phyloP scores from a whole-genome alignment of 805 yeast species.

The Cyberlindnera nakhonratchasimensis region DNA sequence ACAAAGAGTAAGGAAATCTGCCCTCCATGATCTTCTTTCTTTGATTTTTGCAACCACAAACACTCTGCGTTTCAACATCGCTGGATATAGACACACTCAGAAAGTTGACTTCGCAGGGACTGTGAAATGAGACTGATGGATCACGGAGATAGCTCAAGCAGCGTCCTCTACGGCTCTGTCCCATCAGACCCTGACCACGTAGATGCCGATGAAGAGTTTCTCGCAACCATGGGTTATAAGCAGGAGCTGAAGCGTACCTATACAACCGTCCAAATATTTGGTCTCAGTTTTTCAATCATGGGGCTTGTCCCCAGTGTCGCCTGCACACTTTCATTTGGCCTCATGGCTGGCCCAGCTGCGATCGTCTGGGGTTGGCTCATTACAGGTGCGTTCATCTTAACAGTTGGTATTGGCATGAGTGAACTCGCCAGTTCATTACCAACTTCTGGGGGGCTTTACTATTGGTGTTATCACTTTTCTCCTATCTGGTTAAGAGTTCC shows the following conservation, averaged over 20 bases:
- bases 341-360: slow-evolving; percentile 53
- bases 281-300: slow-evolving; percentile 66
- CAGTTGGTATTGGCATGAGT: slow-evolving; percentile 54
- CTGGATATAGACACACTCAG: no score
- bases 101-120: no score
- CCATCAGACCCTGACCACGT: slow-evolving; percentile 3
- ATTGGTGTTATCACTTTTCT: slow-evolving; percentile 60
- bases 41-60: no score
- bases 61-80: no score
- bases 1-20: no score
- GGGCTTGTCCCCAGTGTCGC: slow-evolving; percentile 60
- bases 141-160: slow-evolving; percentile 3
- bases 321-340: slow-evolving; percentile 44
- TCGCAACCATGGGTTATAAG: slow-evolving; percentile 52
- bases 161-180: not conserved
- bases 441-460: slow-evolving; percentile 67
- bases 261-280: slow-evolving; percentile 57
- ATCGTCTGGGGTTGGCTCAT: slow-evolving; percentile 70
- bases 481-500: slow-evolving; percentile 46
- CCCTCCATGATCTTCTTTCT: no score
- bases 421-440: slow-evolving; percentile 64
- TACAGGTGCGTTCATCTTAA: slow-evolving; percentile 49
- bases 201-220: slow-evolving; percentile 15
- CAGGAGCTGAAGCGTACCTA: slow-evolving; percentile 59
- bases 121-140: slow-evolving; percentile 2